Evolutionary conservation across 345 rosid genomes (phyloP).

Genomic region (Salix arbutifolia): DNA sequence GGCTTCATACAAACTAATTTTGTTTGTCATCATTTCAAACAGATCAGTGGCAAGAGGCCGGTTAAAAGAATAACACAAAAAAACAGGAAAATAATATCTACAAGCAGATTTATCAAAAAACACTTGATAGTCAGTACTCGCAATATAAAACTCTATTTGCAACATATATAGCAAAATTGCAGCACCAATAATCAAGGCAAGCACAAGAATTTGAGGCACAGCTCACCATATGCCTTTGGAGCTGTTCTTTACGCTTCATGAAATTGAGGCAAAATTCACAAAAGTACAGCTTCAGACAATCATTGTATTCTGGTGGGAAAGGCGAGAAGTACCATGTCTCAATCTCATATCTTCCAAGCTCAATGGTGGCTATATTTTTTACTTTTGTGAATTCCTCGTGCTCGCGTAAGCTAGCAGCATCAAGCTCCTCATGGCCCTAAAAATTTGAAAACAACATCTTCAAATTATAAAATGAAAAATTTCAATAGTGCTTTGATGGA

Average conservation of each 20-base stretch:
- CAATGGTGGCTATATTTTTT: slow-evolving; percentile 93
- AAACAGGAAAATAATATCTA: background rate
- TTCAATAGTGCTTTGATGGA: background rate
- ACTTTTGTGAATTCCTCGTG: slow-evolving; percentile 99
- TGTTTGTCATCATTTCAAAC: background rate
- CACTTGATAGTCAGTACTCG: background rate
- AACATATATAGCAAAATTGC: background rate
- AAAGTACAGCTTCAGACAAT: slow-evolving; percentile 85
- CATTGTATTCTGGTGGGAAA: slow-evolving; percentile 96
- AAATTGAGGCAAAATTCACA: slow-evolving; percentile 99
- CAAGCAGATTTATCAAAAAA: background rate
- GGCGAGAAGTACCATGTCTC: slow-evolving; percentile 99
- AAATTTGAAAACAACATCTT: slow-evolving; percentile 6
- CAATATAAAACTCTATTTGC: background rate
- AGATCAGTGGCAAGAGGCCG: background rate
- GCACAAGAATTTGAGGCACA: slow-evolving; percentile 9
- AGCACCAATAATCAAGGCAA: background rate
- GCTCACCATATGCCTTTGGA: slow-evolving; percentile 98
- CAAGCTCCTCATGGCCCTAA: slow-evolving; percentile 98
- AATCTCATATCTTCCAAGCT: slow-evolving; percentile 97
- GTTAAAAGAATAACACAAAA: background rate
- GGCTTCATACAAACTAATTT: background rate
- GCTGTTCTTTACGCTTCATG: slow-evolving; percentile 98
- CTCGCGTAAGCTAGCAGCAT: slow-evolving; percentile 98
- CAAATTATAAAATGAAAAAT: background rate